These are phyloP conservation scores for Tuber calosporum DNA, from an alignment of 495 filamentous ascomycete species.

Conservation along the genomic window DNA sequence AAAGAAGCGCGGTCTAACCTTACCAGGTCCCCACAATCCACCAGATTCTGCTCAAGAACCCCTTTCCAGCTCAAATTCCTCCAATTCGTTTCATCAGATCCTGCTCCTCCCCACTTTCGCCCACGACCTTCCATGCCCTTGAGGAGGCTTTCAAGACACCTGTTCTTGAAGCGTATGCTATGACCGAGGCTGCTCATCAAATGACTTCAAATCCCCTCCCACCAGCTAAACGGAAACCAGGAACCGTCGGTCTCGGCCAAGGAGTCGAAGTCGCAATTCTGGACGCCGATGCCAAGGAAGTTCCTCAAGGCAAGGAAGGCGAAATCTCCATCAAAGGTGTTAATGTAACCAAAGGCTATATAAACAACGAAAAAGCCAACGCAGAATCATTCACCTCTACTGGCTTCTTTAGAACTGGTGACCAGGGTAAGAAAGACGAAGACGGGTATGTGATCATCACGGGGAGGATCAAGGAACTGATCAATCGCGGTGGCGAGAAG, in stretches of 20 bases:
- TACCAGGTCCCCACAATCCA: constrained; percentile 65
- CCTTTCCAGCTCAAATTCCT: constrained; percentile 58
- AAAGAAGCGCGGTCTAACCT: constrained; percentile 30
- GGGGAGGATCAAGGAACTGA: constrained; percentile 75
- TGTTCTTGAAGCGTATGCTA: constrained; percentile 81
- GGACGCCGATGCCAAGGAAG: constrained; percentile 54
- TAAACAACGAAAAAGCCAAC: constrained; percentile 72
- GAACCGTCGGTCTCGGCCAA: constrained; percentile 70
- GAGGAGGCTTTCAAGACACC: constrained; percentile 66
- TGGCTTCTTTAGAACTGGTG: constrained; percentile 77
- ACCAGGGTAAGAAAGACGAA: constrained; percentile 67
- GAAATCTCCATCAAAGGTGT: constrained; percentile 74
- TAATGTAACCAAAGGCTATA: constrained; percentile 75
- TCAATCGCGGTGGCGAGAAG: constrained; percentile 78
- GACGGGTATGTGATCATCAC: constrained; percentile 72
- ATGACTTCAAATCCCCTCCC: constrained; percentile 84
- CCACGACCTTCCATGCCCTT: constrained; percentile 66
- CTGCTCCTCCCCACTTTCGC: constrained; percentile 72
- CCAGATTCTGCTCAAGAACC: constrained; percentile 70
- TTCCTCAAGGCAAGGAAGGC: constrained; percentile 58
- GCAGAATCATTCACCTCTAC: constrained; percentile 57
- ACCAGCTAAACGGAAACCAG: constrained; percentile 62
- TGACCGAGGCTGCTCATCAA: constrained; percentile 85
- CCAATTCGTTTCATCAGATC: constrained; percentile 79
- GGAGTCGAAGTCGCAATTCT: constrained; percentile 75